Conservation (phyloP, 2,329 filamentous ascomycete genomes). For the Colletotrichum cuscutae region DNA sequence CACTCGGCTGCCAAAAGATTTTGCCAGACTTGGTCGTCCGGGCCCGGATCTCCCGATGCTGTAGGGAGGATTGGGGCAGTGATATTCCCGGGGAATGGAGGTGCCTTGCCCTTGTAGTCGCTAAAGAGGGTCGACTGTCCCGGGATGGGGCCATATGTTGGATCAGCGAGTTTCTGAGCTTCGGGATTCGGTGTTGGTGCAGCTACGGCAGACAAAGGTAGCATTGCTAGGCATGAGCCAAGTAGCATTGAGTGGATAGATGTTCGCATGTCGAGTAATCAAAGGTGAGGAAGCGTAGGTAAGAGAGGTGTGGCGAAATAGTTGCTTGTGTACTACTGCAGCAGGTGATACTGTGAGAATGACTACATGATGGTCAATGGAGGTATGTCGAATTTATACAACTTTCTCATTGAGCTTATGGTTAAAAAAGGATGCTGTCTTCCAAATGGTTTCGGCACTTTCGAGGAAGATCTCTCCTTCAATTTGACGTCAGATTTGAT, state of each 20-base stretch:
- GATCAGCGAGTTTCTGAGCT: not conserved
- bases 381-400: not conserved
- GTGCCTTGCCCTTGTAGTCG: not conserved
- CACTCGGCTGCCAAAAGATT: constrained; percentile 56
- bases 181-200: not conserved
- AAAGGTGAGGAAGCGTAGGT: not conserved
- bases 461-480: not conserved
- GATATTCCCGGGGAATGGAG: not conserved
- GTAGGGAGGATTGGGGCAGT: not conserved
- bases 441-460: not conserved
- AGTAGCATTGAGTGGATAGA: not conserved
- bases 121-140: not conserved
- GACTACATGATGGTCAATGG: not conserved
- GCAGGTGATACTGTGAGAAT: not conserved
- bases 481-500: not conserved
- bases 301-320: too few relatives aligned
- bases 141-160: not conserved
- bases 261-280: not conserved
- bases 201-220: not conserved
- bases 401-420: not conserved
- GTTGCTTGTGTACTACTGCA: not conserved
- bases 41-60: constrained; percentile 37
- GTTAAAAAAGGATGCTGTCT: not conserved
- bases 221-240: not conserved
- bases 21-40: constrained; percentile 55